These are phyloP conservation scores for Curvularia eragrostidis DNA, from an alignment of 2,329 filamentous ascomycete genomes.

Conservation along the genomic window DNA sequence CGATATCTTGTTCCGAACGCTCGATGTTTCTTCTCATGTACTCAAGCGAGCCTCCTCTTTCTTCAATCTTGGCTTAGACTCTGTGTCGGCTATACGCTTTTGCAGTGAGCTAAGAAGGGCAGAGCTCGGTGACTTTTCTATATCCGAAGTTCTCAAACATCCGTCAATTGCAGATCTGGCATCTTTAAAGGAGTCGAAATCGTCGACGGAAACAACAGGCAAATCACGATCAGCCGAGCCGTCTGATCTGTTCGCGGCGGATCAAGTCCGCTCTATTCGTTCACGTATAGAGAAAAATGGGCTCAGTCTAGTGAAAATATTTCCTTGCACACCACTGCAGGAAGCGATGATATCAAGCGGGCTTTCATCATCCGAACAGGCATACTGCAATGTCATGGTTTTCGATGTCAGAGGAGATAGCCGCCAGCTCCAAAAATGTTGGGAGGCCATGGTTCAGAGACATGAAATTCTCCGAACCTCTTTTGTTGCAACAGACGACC, in stretches of 20 bases:
- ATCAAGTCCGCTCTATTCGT: slow-evolving; percentile 24
- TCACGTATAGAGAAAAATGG: slow-evolving; percentile 20
- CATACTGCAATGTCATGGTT: slow-evolving; percentile 76
- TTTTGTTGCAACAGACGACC: slow-evolving; percentile 71
- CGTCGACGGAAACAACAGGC: neutral
- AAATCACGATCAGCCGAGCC: neutral
- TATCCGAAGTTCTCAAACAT: slow-evolving; percentile 74
- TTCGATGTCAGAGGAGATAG: slow-evolving; percentile 65
- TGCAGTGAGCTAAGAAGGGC: slow-evolving; percentile 62
- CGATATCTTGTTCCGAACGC: slow-evolving; percentile 59
- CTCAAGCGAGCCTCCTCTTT: slow-evolving; percentile 74
- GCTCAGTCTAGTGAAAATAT: slow-evolving; percentile 60
- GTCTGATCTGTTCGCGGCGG: slow-evolving; percentile 22
- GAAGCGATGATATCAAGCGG: slow-evolving; percentile 80
- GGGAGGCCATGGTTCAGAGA: slow-evolving; percentile 67
- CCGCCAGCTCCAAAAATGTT: slow-evolving; percentile 62
- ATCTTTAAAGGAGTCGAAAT: neutral
- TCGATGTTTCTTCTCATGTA: slow-evolving; percentile 54
- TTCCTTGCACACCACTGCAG: slow-evolving; percentile 87
- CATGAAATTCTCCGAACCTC: slow-evolving; percentile 81
- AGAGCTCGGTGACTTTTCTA: slow-evolving; percentile 61
- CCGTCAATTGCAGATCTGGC: slow-evolving; percentile 70
- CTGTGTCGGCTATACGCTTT: slow-evolving; percentile 78
- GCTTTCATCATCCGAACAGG: slow-evolving; percentile 51
- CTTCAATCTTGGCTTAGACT: slow-evolving; percentile 80